Percentiles rank a stretch among this genome's conserved stretches.
These are phyloP conservation scores for Neurospora sp. DNA, from an alignment of 495 filamentous ascomycete genomes.

Conservation along the genomic window DNA sequence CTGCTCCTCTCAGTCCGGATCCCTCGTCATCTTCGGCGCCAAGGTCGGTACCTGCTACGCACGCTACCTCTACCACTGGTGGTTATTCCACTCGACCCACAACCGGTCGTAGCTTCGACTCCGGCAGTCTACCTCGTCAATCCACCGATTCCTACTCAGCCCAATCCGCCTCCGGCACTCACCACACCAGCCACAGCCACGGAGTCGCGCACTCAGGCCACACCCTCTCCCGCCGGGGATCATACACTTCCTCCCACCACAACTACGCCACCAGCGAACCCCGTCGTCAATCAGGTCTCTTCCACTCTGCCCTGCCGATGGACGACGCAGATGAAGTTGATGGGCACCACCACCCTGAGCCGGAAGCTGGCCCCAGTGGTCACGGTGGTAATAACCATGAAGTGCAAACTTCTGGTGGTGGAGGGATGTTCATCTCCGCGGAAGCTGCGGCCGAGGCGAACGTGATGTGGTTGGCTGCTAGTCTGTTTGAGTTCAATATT, in stretches of 20 bases:
- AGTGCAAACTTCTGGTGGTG: background rate
- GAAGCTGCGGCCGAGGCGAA: slow-evolving; percentile 9
- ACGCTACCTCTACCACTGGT: slow-evolving; percentile 3
- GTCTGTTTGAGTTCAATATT: slow-evolving; percentile 93
- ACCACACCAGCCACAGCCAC: background rate
- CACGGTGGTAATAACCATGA: background rate
- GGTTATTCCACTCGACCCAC: slow-evolving; percentile 30
- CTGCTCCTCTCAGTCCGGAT: slow-evolving; percentile 35
- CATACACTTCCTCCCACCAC: background rate
- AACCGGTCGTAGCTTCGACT: slow-evolving; percentile 43
- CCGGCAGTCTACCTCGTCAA: slow-evolving; percentile 28
- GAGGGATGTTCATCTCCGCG: background rate
- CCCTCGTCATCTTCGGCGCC: slow-evolving; percentile 15
- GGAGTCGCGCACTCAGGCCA: slow-evolving; percentile 18
- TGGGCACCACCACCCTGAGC: background rate
- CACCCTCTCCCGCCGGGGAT: background rate
- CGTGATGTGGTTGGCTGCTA: slow-evolving; percentile 79
- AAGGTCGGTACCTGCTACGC: slow-evolving; percentile 9
- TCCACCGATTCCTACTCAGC: slow-evolving; percentile 30
- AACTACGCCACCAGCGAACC: slow-evolving; percentile 18
- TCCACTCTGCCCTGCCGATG: slow-evolving; percentile 79
- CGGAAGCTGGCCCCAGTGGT: background rate
- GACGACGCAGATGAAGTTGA: slow-evolving; percentile 40
- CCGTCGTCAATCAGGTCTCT: slow-evolving; percentile 53
- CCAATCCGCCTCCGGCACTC: slow-evolving; percentile 10